A percentile compares a stretch with the other conserved stretches of the same genome.
Conservation (phyloP, 805 yeast species). For the Maudiozyma saulgeensis region DNA sequence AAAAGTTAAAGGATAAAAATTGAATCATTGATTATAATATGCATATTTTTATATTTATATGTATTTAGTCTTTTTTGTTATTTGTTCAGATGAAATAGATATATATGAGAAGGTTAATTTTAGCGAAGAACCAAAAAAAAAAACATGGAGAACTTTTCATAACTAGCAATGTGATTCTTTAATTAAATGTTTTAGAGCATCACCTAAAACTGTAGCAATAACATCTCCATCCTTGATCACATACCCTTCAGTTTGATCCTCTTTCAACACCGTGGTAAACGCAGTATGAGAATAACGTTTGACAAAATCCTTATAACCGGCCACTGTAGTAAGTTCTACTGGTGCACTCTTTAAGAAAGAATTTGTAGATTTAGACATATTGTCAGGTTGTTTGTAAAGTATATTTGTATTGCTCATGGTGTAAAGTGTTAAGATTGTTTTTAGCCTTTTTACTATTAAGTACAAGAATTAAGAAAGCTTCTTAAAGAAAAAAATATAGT, state of each 20-base stretch:
- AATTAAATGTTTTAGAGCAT: constrained; percentile 27
- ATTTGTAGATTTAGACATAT: constrained; percentile 19
- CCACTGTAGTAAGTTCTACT: constrained; percentile 32
- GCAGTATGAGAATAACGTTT: constrained; percentile 11
- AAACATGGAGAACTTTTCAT: neutral
- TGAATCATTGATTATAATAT: too few species aligned
- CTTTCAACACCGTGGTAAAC: constrained; percentile 17
- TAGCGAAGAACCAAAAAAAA: neutral
- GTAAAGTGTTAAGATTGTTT: neutral
- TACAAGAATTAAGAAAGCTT: neutral
- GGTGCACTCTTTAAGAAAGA: constrained; percentile 29
- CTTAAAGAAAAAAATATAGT: too few species aligned
- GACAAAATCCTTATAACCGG: constrained; percentile 34
- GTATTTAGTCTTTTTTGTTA: too few species aligned
- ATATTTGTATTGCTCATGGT: neutral
- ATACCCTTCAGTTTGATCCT: constrained; percentile 30
- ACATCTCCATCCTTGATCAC: constrained; percentile 29
- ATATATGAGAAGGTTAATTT: neutral
- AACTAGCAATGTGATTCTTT: neutral
- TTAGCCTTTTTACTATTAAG: too few species aligned
- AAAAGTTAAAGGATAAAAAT: too few species aligned
- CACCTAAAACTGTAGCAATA: constrained; percentile 33
- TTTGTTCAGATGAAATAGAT: neutral
- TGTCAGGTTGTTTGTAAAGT: constrained; percentile 1
- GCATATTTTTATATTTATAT: too few species aligned